These are phyloP conservation scores for Capronia americana DNA, from an alignment of 2,329 filamentous ascomycete genomes.

Conservation along the genomic window DNA sequence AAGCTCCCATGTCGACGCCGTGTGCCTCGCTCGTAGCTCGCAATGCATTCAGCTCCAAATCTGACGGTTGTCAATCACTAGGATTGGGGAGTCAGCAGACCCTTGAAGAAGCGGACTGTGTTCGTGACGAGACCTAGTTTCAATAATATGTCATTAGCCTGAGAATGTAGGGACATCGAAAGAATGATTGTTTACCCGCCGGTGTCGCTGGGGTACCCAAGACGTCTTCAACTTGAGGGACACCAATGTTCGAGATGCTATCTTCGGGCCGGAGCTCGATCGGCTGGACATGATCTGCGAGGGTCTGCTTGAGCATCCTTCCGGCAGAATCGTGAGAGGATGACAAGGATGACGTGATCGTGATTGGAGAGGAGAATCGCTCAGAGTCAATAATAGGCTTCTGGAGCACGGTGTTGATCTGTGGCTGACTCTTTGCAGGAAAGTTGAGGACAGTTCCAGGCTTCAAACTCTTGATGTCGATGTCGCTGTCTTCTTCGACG, in stretches of 20 bases:
- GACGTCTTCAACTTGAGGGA: background rate
- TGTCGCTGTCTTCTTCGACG: constrained; percentile 5
- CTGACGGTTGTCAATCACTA: background rate
- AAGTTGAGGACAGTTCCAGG: constrained; percentile 10
- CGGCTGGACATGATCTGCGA: constrained; percentile 1
- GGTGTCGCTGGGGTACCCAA: background rate
- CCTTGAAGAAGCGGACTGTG: constrained; percentile 15
- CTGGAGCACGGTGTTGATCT: background rate
- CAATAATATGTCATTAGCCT: background rate
- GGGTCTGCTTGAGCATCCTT: constrained; percentile 17
- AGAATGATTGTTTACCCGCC: constrained; percentile 1
- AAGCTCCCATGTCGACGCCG: background rate
- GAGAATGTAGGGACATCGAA: background rate
- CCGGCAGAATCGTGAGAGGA: constrained; percentile 4
- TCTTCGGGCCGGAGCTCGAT: constrained; percentile 22
- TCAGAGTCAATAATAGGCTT: background rate
- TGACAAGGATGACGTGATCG: background rate
- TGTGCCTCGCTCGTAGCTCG: background rate
- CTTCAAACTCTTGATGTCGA: constrained; percentile 13
- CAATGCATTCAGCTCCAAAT: background rate
- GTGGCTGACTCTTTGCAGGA: constrained; percentile 2
- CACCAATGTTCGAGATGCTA: constrained; percentile 15
- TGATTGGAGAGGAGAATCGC: background rate
- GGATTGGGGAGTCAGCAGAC: constrained; percentile 17
- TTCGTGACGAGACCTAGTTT: constrained; percentile 10